These are phyloP conservation scores for Pichia eremophila DNA, from an alignment of 805 yeast genomes.

Conservation along the genomic window DNA sequence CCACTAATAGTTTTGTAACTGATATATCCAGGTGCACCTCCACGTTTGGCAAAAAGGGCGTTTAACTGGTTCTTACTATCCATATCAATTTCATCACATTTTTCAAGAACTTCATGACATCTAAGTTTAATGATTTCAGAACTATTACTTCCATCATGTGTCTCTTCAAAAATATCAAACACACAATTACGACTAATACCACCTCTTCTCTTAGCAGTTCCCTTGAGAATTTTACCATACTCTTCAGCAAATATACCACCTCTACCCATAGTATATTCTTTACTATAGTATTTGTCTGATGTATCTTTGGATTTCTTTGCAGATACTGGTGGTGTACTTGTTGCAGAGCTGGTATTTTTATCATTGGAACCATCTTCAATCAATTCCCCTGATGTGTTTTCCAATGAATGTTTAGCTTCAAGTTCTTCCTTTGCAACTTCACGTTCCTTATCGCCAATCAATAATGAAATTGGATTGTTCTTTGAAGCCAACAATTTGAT, in stretches of 20 bases:
- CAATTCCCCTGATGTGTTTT: slow-evolving; percentile 1
- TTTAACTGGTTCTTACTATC: slow-evolving; percentile 12
- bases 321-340: background rate
- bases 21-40: slow-evolving; percentile 7
- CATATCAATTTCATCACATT: slow-evolving; percentile 6
- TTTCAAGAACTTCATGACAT: slow-evolving; percentile 11
- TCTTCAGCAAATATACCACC: slow-evolving; percentile 11
- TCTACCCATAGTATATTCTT: slow-evolving; percentile 9
- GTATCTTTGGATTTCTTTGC: too few relatives aligned
- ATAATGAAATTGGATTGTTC: slow-evolving; percentile 5
- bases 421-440: background rate
- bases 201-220: background rate
- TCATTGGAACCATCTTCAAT: background rate
- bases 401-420: background rate
- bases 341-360: too few relatives aligned
- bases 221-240: slow-evolving; percentile 1
- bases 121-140: background rate
- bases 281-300: slow-evolving; percentile 1
- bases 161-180: background rate
- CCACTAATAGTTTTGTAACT: slow-evolving; percentile 2
- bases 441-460: slow-evolving; percentile 6
- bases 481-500: slow-evolving; percentile 8
- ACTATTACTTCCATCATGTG: background rate
- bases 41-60: slow-evolving; percentile 6
- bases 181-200: slow-evolving; percentile 8